Evolutionary conservation across 768 basidiomycete genomes (phyloP).

Genomic region (Coprinopsis cinerea): DNA sequence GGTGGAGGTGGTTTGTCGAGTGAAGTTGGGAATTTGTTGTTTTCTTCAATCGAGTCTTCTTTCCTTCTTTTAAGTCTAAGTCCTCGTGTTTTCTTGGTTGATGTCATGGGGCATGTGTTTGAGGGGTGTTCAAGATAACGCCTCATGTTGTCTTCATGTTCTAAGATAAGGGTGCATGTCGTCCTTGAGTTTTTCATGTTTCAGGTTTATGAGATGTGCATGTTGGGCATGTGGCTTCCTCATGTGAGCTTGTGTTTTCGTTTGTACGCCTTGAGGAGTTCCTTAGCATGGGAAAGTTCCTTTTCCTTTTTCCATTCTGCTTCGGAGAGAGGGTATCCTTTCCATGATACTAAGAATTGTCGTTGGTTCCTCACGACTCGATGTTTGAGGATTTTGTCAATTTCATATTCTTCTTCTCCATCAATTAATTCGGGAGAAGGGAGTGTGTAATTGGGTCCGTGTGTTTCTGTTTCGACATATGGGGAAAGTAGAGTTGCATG

Average conservation of each 20-base stretch:
- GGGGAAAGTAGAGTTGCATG: slow-evolving; percentile 12
- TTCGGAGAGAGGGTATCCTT: slow-evolving; percentile 5
- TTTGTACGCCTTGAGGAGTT: neutral
- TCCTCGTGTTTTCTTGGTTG: too few relatives aligned
- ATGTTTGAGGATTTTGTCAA: slow-evolving; percentile 10
- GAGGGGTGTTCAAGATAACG: too few relatives aligned
- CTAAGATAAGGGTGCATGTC: too few relatives aligned
- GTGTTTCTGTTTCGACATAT: slow-evolving; percentile 10
- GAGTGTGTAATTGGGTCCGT: slow-evolving; percentile 10
- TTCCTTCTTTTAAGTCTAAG: too few relatives aligned
- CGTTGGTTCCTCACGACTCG: neutral
- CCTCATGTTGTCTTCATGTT: too few relatives aligned
- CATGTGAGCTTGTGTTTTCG: neutral
- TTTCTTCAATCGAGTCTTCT: too few relatives aligned
- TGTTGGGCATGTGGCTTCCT: too few relatives aligned
- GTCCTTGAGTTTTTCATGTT: neutral
- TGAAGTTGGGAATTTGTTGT: too few relatives aligned
- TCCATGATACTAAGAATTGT: slow-evolving; percentile 12
- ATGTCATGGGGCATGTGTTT: too few relatives aligned
- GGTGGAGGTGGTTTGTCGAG: too few relatives aligned
- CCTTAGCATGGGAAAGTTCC: neutral
- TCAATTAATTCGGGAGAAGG: slow-evolving; percentile 14
- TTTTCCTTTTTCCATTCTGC: slow-evolving; percentile 9
- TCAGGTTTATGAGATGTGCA: too few relatives aligned
- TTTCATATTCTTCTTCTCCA: slow-evolving; percentile 15